A percentile compares a stretch with the other conserved stretches of the same genome.
These are phyloP conservation scores for Ambrosiella xylebori DNA, from an alignment of 2,329 filamentous ascomycete species.

Conservation along the genomic window DNA sequence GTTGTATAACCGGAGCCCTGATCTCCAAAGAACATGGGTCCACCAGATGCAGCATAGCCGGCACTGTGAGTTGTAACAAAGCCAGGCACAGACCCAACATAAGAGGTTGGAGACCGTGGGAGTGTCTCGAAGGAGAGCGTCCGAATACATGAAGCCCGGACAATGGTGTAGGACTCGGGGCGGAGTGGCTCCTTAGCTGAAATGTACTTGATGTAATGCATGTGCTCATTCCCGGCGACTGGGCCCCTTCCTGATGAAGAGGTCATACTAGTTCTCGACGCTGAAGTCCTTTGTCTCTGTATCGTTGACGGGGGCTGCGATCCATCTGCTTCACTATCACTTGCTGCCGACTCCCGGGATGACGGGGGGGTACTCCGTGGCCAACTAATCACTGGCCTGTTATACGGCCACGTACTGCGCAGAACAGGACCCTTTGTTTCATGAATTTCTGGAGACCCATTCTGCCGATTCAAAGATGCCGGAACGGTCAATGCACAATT, in stretches of 20 bases:
- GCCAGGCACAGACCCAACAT: constrained; percentile 23
- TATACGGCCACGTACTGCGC: constrained; percentile 42
- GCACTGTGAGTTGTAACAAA: constrained; percentile 38
- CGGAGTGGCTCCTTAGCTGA: constrained; percentile 48
- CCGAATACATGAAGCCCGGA: constrained; percentile 48
- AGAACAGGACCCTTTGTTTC: constrained; percentile 37
- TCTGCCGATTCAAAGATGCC: constrained; percentile 22
- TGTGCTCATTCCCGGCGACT: constrained; percentile 27
- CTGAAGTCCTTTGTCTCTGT: constrained; percentile 25
- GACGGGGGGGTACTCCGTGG: constrained; percentile 30
- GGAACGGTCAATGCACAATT: constrained; percentile 53
- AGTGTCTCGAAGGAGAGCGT: constrained; percentile 51
- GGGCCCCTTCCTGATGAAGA: constrained; percentile 29
- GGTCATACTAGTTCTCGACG: constrained; percentile 28
- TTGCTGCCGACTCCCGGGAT: constrained; percentile 32
- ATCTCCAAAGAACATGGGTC: constrained; percentile 53
- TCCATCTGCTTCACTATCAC: constrained; percentile 35
- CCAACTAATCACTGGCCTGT: constrained; percentile 33
- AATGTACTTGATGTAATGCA: constrained; percentile 50
- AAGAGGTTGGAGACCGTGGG: constrained; percentile 30
- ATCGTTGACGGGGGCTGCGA: constrained; percentile 18
- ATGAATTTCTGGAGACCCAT: constrained; percentile 11
- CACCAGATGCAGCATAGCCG: constrained; percentile 39
- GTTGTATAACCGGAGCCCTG: constrained; percentile 48
- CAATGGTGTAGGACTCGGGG: constrained; percentile 46